Conservation (phyloP, 2,329 filamentous ascomycete genomes). For the Colletotrichum endophyticum region DNA sequence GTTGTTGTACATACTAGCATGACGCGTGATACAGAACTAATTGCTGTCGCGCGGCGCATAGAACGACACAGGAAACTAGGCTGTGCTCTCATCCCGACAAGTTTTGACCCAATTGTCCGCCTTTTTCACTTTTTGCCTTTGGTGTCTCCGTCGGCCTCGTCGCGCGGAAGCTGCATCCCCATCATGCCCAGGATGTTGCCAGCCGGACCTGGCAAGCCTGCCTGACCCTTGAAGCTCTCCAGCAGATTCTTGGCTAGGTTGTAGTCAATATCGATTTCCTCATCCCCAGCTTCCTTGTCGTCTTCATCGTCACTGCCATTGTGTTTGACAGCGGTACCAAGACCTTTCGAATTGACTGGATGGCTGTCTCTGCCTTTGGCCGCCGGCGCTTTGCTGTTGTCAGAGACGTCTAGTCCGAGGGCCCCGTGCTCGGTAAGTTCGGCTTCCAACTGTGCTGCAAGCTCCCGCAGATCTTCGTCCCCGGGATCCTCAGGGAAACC, state of each 20-base stretch:
- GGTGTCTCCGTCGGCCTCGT: conserved; percentile 65
- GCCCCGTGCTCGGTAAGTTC: conserved; percentile 75
- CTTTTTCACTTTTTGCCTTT: conserved; percentile 12
- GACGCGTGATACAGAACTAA: not conserved
- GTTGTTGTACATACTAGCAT: not conserved
- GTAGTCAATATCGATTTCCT: conserved; percentile 79
- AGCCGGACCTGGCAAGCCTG: conserved; percentile 82
- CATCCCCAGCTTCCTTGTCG: conserved; percentile 53
- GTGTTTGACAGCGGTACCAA: not conserved
- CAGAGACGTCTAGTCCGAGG: conserved; percentile 55
- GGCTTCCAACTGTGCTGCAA: conserved; percentile 73
- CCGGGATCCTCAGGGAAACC: conserved; percentile 38
- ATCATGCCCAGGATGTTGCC: conserved; percentile 88
- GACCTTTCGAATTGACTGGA: not conserved
- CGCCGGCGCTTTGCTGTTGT: conserved; percentile 30
- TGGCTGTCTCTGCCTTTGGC: conserved; percentile 25
- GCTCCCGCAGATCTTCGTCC: conserved; percentile 65
- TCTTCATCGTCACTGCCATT: conserved; percentile 32
- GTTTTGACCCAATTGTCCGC: not conserved
- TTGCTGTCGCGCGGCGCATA: not conserved
- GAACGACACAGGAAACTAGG: not conserved
- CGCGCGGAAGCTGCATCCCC: conserved; percentile 80
- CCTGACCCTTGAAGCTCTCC: conserved; percentile 91
- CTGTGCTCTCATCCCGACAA: not conserved
- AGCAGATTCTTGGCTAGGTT: conserved; percentile 90